Evolutionary conservation across 1,284 basidiomycete species (phyloP), one percentile per base, ranked within the genome.

Genomic region (Termitomyces sp.): DNA sequence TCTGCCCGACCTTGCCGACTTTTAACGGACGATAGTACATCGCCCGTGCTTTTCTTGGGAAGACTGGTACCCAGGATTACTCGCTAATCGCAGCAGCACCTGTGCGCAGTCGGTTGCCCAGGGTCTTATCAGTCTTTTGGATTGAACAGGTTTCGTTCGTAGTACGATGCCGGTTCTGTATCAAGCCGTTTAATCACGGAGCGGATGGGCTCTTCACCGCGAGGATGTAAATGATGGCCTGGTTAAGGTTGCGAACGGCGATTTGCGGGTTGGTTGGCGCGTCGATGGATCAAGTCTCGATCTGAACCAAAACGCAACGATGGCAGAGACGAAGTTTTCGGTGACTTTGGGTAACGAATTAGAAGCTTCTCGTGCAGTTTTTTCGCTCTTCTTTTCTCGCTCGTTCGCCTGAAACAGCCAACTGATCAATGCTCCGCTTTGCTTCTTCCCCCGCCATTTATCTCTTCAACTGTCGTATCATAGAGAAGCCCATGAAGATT

Each of bases 401-500:
- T 73, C 72, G 69, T 69, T 70, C 70, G 66, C 72, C 68, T 77
- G 74, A 83, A 54, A 63, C 78, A 77, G 69, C 75, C 81, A 75
- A 80, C 84, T 88, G 73, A 88, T 74, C 64, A 76, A 71, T 72
- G 71, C 71, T 71, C 64, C 68, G 65, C 71, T 66, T 65, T 68
- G 63, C 67, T 59, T 65, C 65, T 64, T 65, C 64, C 62, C 64
- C 43, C 64, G 58, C 58, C 61, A 56, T 48, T 24, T 26, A 34
- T 21, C 9, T 48, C 47, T n/a, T 26, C 47, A 38, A 48, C 24
- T 34, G 4, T 59, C 59, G 53, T 62, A 65, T 65, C 61, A 57
- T 76, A 97, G 94, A 94, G 81, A 91, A 92, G 66, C 91, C 94
- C 26, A 96, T 99, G 91, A 96, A 94, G 80, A 94, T 98, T 61